phyloP scores from a whole-genome alignment of 306 rosid species.

The Dryas drummondii region DNA sequence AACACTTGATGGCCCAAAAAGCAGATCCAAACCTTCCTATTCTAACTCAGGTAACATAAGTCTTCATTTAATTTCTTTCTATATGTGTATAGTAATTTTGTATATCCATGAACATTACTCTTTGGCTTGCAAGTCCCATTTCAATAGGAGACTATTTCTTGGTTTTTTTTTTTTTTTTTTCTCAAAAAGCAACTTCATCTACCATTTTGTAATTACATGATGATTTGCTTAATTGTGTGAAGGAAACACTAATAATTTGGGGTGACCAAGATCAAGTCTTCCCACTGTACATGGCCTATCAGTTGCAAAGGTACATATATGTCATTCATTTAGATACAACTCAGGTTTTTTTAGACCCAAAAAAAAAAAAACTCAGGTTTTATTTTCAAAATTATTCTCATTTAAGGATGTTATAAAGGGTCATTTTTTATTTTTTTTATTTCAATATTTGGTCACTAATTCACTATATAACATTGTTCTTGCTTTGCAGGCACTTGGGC shows the following conservation, averaged over 20 bases:
- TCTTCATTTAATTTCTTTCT: not conserved
- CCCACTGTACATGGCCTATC: conserved; percentile 30
- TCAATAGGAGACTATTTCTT: no score
- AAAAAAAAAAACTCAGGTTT: not conserved
- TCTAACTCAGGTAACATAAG: conserved; percentile 32
- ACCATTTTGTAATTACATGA: not conserved
- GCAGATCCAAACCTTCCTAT: conserved; percentile 31
- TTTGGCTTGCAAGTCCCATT: no score
- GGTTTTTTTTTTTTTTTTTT: not conserved
- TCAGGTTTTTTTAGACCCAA: no score
- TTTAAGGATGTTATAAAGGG: no score
- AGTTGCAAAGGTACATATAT: conserved; percentile 33
- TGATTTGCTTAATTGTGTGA: not conserved
- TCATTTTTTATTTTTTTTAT: no score
- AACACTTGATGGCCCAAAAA: conserved; percentile 28
- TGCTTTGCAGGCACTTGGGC: conserved; percentile 34
- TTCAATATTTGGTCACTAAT: not conserved
- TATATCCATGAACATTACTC: no score
- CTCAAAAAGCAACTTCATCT: not conserved
- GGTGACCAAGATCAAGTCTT: conserved; percentile 42
- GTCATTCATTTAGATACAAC: not conserved
- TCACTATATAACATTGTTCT: not conserved
- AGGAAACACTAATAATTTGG: conserved; percentile 48
- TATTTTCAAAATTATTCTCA: not conserved
- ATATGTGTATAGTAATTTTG: no score